phyloP scores from a whole-genome alignment of 345 rosid species.

The Camelina neglecta region DNA sequence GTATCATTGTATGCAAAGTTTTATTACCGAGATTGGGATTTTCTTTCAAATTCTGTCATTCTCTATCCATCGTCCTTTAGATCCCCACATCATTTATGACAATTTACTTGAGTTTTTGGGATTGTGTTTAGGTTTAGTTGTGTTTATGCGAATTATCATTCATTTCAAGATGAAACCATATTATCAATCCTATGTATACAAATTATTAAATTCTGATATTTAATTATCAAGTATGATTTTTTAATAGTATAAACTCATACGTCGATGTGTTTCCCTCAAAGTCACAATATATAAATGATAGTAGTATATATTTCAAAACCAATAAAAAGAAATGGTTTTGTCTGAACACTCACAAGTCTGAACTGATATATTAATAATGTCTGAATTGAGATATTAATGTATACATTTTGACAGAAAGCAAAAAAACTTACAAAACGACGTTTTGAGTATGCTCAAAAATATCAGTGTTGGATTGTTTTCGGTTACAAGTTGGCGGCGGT shows the following conservation, averaged over 20 bases:
- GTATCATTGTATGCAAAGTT: no score
- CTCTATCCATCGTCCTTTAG: no score
- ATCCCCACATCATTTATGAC: no score
- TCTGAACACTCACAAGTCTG: not conserved
- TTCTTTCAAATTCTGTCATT: no score
- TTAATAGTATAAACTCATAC: no score
- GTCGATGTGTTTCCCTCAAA: not conserved
- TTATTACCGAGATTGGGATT: no score
- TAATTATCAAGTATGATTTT: no score
- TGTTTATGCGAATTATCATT: no score
- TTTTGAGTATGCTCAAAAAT: not conserved
- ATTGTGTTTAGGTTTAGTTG: not conserved
- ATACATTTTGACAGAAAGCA: not conserved
- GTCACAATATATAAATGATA: not conserved
- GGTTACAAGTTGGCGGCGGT: conserved; percentile 15
- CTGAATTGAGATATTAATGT: no score
- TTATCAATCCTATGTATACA: not conserved
- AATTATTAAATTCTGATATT: not conserved
- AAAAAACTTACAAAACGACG: not conserved
- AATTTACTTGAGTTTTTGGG: not conserved
- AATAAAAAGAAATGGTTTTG: not conserved
- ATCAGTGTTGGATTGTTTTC: not conserved
- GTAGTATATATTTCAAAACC: not conserved
- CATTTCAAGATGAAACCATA: not conserved
- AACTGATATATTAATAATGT: no score